phyloP scores from a whole-genome alignment of 345 rosid genomes.

The Camelina neglecta region DNA sequence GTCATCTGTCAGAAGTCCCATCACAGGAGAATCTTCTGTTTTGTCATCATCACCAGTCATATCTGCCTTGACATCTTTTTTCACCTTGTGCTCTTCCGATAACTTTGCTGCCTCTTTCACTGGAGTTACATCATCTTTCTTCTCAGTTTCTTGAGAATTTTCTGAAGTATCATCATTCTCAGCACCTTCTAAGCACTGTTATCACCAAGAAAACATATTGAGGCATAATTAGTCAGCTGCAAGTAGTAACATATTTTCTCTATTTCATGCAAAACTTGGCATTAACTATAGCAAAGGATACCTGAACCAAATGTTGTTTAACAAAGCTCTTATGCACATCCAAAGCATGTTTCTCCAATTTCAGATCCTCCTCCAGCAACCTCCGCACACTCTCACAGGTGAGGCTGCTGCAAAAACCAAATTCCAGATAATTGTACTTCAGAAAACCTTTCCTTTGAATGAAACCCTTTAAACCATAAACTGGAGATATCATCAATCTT shows the following conservation, averaged over 20 bases:
- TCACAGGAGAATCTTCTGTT: constrained; percentile 58
- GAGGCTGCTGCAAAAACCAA: constrained; percentile 55
- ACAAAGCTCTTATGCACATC: constrained; percentile 83
- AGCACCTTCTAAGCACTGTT: constrained; percentile 51
- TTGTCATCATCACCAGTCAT: constrained; percentile 13
- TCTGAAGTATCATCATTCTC: constrained; percentile 54
- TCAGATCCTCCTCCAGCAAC: constrained; percentile 83
- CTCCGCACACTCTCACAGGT: constrained; percentile 87
- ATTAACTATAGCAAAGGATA: constrained; percentile 7
- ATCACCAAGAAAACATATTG: neutral
- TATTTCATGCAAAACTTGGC: neutral
- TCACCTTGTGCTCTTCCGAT: constrained; percentile 48
- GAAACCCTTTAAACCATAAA: neutral
- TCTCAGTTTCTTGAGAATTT: constrained; percentile 49
- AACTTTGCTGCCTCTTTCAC: constrained; percentile 45
- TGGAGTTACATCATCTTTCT: constrained; percentile 44
- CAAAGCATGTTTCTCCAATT: constrained; percentile 65
- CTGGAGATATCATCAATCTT: neutral
- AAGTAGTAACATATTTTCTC: constrained; percentile 11
- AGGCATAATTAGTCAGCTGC: neutral
- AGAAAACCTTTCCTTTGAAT: neutral
- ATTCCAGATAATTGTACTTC: neutral
- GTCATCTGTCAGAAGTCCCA: constrained; percentile 57
- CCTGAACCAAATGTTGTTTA: constrained; percentile 55
- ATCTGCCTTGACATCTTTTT: constrained; percentile 52